Evolutionary conservation across 2,329 filamentous ascomycete species (phyloP).

Genomic region (Parastagonospora nodorum): DNA sequence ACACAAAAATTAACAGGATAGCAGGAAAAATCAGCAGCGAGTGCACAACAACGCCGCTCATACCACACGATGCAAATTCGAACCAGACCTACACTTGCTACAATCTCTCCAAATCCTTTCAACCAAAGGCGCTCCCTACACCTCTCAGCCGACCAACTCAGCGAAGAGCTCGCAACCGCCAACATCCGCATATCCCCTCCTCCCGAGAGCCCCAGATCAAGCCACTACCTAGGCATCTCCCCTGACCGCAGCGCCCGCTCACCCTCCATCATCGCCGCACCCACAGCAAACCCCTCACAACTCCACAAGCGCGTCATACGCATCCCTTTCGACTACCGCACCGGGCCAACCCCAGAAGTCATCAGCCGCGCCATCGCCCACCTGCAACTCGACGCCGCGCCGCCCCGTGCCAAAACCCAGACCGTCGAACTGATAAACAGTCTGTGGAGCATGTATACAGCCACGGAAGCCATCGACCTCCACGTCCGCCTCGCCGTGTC

Average conservation of each 20-base stretch:
- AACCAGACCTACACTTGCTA: constrained; percentile 15
- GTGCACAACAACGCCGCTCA: constrained; percentile 55
- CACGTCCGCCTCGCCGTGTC: constrained; percentile 56
- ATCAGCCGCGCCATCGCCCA: constrained; percentile 55
- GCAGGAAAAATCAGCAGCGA: constrained; percentile 42
- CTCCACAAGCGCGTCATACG: constrained; percentile 53
- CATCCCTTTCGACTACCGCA: constrained; percentile 67
- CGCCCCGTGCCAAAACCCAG: constrained; percentile 50
- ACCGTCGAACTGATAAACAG: constrained; percentile 57
- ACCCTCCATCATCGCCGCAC: constrained; percentile 68
- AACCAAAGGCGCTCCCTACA: constrained; percentile 59
- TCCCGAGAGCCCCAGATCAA: constrained; percentile 34
- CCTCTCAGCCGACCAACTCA: constrained; percentile 59
- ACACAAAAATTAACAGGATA: too few relatives aligned
- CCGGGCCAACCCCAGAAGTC: constrained; percentile 46
- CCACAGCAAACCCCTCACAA: constrained; percentile 52
- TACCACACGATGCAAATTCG: constrained; percentile 46
- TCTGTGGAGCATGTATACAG: constrained; percentile 64
- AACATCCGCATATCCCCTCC: constrained; percentile 54
- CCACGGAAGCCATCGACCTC: constrained; percentile 69
- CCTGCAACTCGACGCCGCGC: constrained; percentile 57
- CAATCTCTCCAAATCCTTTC: constrained; percentile 1
- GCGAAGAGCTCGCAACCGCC: constrained; percentile 60
- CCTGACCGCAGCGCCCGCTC: constrained; percentile 66
- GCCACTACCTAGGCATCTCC: constrained; percentile 64